These are phyloP conservation scores for Globisporangium okanoganense DNA, from an alignment of 352 stramenopile species.

Conservation along the genomic window DNA sequence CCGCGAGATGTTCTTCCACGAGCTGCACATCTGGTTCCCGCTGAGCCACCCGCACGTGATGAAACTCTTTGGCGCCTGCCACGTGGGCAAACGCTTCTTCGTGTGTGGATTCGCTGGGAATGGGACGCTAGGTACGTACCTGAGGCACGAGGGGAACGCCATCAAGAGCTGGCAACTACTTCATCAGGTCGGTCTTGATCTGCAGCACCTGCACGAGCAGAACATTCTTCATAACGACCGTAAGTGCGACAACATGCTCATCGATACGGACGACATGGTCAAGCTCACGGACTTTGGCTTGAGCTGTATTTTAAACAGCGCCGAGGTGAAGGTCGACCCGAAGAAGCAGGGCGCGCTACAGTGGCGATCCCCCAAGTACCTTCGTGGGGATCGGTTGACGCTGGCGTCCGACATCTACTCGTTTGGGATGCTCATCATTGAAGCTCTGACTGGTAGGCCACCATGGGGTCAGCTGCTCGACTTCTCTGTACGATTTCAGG, in stretches of 20 bases:
- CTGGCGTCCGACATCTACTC: conserved; percentile 22
- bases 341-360: conserved; percentile 1
- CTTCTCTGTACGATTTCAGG: neutral
- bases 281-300: conserved; percentile 26
- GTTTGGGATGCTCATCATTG: conserved; percentile 20
- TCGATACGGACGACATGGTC: conserved; percentile 23
- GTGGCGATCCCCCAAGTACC: conserved; percentile 16
- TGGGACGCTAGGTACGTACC: neutral
- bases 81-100: conserved; percentile 14
- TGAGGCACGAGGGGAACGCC: neutral
- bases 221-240: conserved; percentile 13
- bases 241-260: neutral
- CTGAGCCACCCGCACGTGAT: conserved; percentile 19
- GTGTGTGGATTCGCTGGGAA: conserved; percentile 11
- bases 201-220: conserved; percentile 25
- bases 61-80: conserved; percentile 21
- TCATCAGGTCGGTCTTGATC: conserved; percentile 16
- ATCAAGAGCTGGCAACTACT: neutral
- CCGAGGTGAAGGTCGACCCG: neutral
- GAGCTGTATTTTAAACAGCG: conserved; percentile 1
- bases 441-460: conserved; percentile 9
- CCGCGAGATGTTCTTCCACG: conserved; percentile 5
- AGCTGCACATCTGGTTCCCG: conserved; percentile 15
- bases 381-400: neutral
- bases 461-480: conserved; percentile 6